Evolutionary conservation across 768 basidiomycete genomes (phyloP), one percentile per base, ranked within the genome.

Genomic region (Obba rivulosa): DNA sequence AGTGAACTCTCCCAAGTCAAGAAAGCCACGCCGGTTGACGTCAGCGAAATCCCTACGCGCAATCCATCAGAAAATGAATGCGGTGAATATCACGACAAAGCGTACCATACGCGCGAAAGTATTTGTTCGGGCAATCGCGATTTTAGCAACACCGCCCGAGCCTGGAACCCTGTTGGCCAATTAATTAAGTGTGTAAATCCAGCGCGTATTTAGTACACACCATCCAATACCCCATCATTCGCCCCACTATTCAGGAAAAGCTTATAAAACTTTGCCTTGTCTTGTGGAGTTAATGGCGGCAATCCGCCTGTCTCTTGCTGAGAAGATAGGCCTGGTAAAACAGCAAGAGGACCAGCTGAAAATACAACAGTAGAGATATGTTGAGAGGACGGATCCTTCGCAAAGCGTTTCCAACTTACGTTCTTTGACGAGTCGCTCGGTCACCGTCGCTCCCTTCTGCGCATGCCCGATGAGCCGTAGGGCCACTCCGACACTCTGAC

Each of bases 1-100:
- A 31, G 79, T 77, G 61, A 90, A 90, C 50, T 87, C 84, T 23
- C 75, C 64, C 8, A 75, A 69, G 56, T 87, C 83, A 10, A 90
- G 75, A 3, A 73, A 67, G 5, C 83, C 84, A 31, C 79, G 70
- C 28, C 72, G 66, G 44, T 75, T 72, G 8, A 74, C 77, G 60
- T 87, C 85, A 20, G 81, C 75, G 35, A 87, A 70, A 46, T 76
- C 77, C 77, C 82, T 84, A 37, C 31, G 31, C 22, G n/a, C 4
- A 18, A 44, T 43, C 16, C 35, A 20, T 38, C 11, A 22, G 10
- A 35, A 9, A 25, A 38, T 8, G 37, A 5, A 7, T 38, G 16
- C 14, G 16, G 8, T 38, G 37, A 5, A 35, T 16, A 8, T 16
- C 20, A 5, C n/a, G 37, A 16, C 5, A 16, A 38, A 16, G 21